Conservation (phyloP, 2,329 filamentous ascomycete genomes). For the Penicillium sp. region DNA sequence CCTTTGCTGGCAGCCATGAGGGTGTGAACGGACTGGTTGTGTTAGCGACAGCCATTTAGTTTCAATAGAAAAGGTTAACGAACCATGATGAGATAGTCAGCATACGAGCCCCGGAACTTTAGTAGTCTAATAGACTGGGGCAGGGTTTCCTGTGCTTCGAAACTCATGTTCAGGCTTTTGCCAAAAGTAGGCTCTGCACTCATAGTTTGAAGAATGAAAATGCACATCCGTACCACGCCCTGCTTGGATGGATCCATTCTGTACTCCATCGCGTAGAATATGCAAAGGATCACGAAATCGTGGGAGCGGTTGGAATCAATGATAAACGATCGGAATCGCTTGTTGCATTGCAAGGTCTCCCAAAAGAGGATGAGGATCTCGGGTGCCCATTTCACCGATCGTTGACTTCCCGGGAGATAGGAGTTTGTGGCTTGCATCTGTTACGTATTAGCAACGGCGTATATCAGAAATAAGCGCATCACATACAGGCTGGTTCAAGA, state of each 20-base stretch:
- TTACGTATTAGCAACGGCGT: neutral
- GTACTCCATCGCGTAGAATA: conserved; percentile 92
- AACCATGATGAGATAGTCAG: conserved; percentile 87
- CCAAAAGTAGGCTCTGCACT: conserved; percentile 92
- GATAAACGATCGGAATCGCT: conserved; percentile 92
- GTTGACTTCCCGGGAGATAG: conserved; percentile 81
- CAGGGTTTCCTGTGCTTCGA: conserved; percentile 84
- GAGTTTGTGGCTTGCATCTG: conserved; percentile 80
- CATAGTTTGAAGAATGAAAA: conserved; percentile 92
- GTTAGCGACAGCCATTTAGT: conserved; percentile 23
- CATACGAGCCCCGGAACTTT: conserved; percentile 85
- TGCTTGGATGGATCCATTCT: conserved; percentile 83
- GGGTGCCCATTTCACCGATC: conserved; percentile 79
- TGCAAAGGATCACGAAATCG: conserved; percentile 83
- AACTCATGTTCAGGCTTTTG: conserved; percentile 81
- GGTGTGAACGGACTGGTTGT: conserved; percentile 74
- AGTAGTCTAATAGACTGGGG: conserved; percentile 76
- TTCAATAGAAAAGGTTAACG: conserved; percentile 1
- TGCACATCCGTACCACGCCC: conserved; percentile 91
- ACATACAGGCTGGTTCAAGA: conserved; percentile 77
- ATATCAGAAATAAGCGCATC: neutral
- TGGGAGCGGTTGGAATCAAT: conserved; percentile 92
- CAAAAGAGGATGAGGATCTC: conserved; percentile 97
- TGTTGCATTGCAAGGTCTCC: conserved; percentile 97
- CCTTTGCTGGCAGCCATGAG: conserved; percentile 90